Conservation (phyloP, 106 monocot species). For the Apostasia shenzhenica region DNA sequence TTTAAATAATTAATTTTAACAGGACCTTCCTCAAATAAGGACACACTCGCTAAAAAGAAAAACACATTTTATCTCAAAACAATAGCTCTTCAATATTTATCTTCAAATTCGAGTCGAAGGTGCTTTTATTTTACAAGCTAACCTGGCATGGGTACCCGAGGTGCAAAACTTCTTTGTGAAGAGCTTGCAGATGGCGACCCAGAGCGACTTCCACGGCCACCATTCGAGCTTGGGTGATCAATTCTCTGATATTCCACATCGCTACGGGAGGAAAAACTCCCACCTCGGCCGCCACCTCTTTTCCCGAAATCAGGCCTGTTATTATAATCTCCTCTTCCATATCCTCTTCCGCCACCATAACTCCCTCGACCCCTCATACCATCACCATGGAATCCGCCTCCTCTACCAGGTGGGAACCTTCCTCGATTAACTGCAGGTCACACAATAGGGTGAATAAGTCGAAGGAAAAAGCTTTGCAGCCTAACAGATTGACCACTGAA, state of each 20-base stretch:
- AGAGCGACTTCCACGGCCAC: conserved; percentile 28
- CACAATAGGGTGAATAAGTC: background rate
- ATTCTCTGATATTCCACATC: conserved; percentile 47
- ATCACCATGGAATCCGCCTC: conserved; percentile 29
- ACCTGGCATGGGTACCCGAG: conserved; percentile 18
- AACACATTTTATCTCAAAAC: too few relatives aligned
- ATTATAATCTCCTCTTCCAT: conserved; percentile 38
- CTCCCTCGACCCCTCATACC: conserved; percentile 41
- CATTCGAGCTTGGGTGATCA: conserved; percentile 25
- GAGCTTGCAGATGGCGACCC: conserved; percentile 16
- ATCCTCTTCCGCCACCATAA: conserved; percentile 45
- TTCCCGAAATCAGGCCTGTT: conserved; percentile 27
- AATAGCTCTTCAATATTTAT: too few relatives aligned
- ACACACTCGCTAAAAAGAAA: too few relatives aligned
- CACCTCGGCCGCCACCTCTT: conserved; percentile 35
- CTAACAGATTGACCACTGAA: too few relatives aligned
- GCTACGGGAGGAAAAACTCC: conserved; percentile 17
- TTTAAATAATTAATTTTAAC: too few relatives aligned
- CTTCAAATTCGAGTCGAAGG: too few relatives aligned
- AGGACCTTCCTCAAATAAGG: too few relatives aligned
- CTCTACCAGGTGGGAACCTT: conserved; percentile 45
- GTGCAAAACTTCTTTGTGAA: conserved; percentile 7
- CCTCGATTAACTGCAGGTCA: conserved; percentile 3
- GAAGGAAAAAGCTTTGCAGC: background rate
- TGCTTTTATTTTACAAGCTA: background rate